Evolutionary conservation across 1,284 basidiomycete genomes (phyloP), one percentile per base, ranked within the genome.

Genomic region (Moesziomyces antarcticus): DNA sequence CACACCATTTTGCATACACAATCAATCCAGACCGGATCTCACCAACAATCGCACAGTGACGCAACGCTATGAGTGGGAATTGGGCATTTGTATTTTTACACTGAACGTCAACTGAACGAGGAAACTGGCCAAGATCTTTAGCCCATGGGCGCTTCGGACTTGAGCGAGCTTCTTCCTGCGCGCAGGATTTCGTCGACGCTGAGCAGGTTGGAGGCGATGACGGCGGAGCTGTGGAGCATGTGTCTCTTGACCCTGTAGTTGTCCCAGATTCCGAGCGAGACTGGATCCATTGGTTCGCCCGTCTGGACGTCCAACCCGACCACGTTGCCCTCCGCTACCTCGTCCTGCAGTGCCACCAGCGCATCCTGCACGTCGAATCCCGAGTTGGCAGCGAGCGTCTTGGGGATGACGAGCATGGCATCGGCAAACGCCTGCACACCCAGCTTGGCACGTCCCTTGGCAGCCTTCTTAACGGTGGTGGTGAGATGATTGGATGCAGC

Each of bases 161-260:
- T 84, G 44, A 83, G 66, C 45, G 77, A 81, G 60, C 65, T 76
- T 54, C 79, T 64, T 24, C 95, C 95, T 20, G 96, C 95, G 54
- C 95, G 89, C 75, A 98, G 85, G 69, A 98, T 97, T 86, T 98
- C 95, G 85, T 98, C 95, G 30, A 94, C 96, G 45, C 93, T 94
- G 21, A 99, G 86, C 62, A 99, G 87, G 85, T 99, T 99, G 76
- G 97, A 90, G 21, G 94, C 96, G 81, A 99, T 99, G 71, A 99
- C 97, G 68, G 96, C 95, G 85, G 94, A 96, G 62, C 65, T 95
- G 84, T 99, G 96, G 60, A 99, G 86, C 94, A 99, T 97, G 83
- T 99, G 97, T 70, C 96, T 88, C 87, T 99, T 99, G 68, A 99
- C 97, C 65, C 97, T 88, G 85, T 97, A 99, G 86, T 99, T 99